Evolutionary conservation across 306 rosid species (phyloP).

Genomic region (Mucuna pruriens): DNA sequence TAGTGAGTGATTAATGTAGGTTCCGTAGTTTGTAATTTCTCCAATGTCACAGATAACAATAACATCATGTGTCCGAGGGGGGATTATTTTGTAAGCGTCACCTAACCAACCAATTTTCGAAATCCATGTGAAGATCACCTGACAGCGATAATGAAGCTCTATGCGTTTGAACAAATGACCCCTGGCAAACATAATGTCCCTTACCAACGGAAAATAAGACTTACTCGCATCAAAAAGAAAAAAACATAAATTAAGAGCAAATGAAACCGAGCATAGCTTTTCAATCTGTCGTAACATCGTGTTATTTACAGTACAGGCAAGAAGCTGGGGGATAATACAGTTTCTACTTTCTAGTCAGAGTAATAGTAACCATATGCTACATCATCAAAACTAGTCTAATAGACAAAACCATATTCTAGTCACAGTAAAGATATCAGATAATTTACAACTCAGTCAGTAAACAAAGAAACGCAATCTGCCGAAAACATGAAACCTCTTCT

Average conservation of each 20-base stretch:
- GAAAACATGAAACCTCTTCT: conserved; percentile 37
- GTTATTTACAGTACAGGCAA: conserved; percentile 39
- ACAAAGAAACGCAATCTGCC: conserved; percentile 20
- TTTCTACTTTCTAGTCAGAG: conserved; percentile 34
- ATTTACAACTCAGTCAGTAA: conserved; percentile 33
- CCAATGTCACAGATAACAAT: background rate
- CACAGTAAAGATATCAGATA: conserved; percentile 32
- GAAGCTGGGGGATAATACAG: conserved; percentile 35
- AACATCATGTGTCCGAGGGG: background rate
- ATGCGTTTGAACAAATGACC: background rate
- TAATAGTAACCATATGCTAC: conserved; percentile 15
- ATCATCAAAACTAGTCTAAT: conserved; percentile 35
- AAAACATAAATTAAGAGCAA: conserved; percentile 16
- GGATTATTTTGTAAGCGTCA: no score
- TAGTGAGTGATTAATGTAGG: background rate
- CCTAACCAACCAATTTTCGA: background rate
- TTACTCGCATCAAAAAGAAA: background rate
- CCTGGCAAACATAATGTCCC: background rate
- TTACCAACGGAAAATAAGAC: background rate
- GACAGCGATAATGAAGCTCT: background rate
- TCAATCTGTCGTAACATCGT: conserved; percentile 32
- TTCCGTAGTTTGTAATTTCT: background rate
- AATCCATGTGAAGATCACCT: background rate
- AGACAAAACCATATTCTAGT: conserved; percentile 35
- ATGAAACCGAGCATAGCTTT: conserved; percentile 17